Evolutionary conservation across 495 filamentous ascomycete species (phyloP), one percentile per base, ranked within the genome.

Genomic region (Podospora appendiculata): DNA sequence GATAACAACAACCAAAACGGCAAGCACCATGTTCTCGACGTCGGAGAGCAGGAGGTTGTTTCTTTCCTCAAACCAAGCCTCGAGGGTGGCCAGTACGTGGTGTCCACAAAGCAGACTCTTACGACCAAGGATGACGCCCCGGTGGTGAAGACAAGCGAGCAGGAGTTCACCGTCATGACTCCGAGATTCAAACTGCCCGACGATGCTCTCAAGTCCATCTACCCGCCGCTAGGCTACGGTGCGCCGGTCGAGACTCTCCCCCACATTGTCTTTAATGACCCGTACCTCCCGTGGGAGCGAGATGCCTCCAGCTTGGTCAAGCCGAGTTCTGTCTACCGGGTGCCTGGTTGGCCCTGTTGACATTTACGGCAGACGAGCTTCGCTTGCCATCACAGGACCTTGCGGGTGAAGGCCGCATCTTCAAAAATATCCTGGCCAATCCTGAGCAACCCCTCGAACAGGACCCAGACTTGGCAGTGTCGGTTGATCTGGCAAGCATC

Each of bases 211-310:
- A 34, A 78, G 53, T 61, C 50, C 1, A 13, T 47, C 5, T 79
- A 78, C 56, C 78, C 78, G 0, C 68, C 70, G 0, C 52, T 58
- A 2, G 78, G 74, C 10, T 58, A 70, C 35, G 32, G 48, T 3
- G 78, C 71, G 18, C 45, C 53, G 5, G 53, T 44, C 6, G 18
- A 58, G 17, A 69, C 68, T 1, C 59, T 79, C 5, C 76, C 77
- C 0, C 78, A 81, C 53, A 56, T 80, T 0, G 72, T 79, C 0
- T 59, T 80, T 25, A 73, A 59, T n/a, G 73, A 79, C 50, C 66
- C 72, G 0, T 64, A 73, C 41, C 43, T 78, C 1, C 78, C 78
- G 0, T 79, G 78, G 78, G 70, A 77, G 46, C 57, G 64, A 12
- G 51, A 34, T 45, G 41, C 41, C 9, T 38, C 36, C 25, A 25